Percentiles rank a stretch among this genome's conserved stretches.
Evolutionary conservation across 1,284 basidiomycete genomes (phyloP).

Genomic region (Pseudozyma tsukubaensis): DNA sequence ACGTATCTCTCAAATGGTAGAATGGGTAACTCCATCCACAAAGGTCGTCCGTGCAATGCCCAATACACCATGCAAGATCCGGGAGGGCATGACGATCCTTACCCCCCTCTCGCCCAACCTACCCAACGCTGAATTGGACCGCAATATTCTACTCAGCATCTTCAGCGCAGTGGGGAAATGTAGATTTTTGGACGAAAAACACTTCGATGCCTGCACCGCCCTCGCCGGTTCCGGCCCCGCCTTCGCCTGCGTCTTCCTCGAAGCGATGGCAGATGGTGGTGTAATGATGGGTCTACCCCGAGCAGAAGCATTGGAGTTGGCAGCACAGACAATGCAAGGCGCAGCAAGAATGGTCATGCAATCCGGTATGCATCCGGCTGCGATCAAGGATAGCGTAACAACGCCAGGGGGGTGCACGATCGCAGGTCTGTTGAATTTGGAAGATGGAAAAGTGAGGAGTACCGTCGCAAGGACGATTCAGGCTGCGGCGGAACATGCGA

Average conservation of each 20-base stretch:
- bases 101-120: constrained; percentile 53
- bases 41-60: constrained; percentile 96
- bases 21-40: constrained; percentile 81
- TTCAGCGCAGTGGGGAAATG: constrained; percentile 65
- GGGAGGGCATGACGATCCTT: constrained; percentile 68
- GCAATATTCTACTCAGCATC: constrained; percentile 58
- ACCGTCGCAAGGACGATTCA: constrained; percentile 97
- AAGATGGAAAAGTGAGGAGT: constrained; percentile 91
- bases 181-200: constrained; percentile 66
- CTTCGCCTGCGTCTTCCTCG: constrained; percentile 94
- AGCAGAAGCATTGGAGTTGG: constrained; percentile 90
- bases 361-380: constrained; percentile 88
- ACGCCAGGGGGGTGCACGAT: constrained; percentile 99
- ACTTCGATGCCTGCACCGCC: constrained; percentile 98
- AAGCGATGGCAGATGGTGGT: constrained; percentile 98
- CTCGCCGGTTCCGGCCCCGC: constrained; percentile 95
- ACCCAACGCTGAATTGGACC: constrained; percentile 44
- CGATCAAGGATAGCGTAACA: constrained; percentile 96
- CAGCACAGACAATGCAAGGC: constrained; percentile 95
- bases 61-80: constrained; percentile 89
- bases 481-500: constrained; percentile 69
- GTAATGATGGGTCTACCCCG: constrained; percentile 99
- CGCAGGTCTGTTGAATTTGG: constrained; percentile 91
- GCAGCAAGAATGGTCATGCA: constrained; percentile 95
- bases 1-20: constrained; percentile 82